phyloP scores from a whole-genome alignment of 2,329 filamentous ascomycete species.

The Zalaria obscura region DNA sequence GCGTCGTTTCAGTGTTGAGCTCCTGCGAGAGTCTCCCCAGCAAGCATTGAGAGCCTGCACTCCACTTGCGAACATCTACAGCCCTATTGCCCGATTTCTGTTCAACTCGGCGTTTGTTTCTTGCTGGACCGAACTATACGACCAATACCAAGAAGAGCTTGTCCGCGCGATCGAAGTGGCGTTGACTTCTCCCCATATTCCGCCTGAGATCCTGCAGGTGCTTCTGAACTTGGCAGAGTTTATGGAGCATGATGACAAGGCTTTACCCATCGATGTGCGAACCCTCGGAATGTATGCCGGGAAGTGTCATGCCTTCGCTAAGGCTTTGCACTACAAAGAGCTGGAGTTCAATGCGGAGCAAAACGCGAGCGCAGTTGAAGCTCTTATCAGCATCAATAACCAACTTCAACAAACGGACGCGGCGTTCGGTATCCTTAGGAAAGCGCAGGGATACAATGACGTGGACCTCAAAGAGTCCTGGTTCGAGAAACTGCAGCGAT shows the following conservation, averaged over 20 bases:
- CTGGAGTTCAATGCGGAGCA: constrained; percentile 96
- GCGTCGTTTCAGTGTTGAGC: constrained; percentile 84
- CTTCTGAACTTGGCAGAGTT: constrained; percentile 95
- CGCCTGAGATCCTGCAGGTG: constrained; percentile 86
- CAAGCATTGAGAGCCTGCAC: constrained; percentile 90
- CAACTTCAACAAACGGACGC: constrained; percentile 98
- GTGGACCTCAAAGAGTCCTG: constrained; percentile 95
- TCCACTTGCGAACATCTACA: constrained; percentile 77
- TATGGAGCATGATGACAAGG: constrained; percentile 99
- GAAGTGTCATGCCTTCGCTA: constrained; percentile 94
- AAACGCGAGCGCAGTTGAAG: constrained; percentile 88
- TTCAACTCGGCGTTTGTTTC: constrained; percentile 99
- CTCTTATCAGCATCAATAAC: constrained; percentile 98
- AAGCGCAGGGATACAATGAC: constrained; percentile 89
- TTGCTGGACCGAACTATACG: constrained; percentile 96
- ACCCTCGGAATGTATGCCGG: constrained; percentile 88
- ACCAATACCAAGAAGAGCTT: constrained; percentile 92
- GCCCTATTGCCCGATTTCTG: constrained; percentile 77
- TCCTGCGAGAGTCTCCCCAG: constrained; percentile 89
- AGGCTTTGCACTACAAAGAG: constrained; percentile 97
- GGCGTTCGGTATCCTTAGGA: constrained; percentile 91
- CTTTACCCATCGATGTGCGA: constrained; percentile 90
- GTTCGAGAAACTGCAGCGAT: constrained; percentile 96
- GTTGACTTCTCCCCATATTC: constrained; percentile 87
- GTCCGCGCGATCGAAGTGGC: constrained; percentile 92